Percentiles rank a stretch among this genome's conserved stretches.
These are phyloP conservation scores for Calonectria ilicicola DNA, from an alignment of 2,329 filamentous ascomycete genomes.

Conservation along the genomic window DNA sequence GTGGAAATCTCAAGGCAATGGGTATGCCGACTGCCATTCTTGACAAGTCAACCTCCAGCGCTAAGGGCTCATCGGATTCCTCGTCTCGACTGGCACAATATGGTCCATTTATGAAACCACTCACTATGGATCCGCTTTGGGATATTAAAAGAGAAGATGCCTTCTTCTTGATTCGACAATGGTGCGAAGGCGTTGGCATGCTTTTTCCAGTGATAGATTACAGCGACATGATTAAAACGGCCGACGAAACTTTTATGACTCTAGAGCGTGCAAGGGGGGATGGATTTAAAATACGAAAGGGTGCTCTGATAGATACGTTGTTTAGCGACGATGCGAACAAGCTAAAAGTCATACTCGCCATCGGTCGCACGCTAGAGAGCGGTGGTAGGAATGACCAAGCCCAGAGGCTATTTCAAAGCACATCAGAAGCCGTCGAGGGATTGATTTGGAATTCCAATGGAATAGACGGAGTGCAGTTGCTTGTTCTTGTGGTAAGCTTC, in stretches of 20 bases:
- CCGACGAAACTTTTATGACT: neutral
- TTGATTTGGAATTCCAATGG: conserved; percentile 8
- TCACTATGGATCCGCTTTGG: conserved; percentile 12
- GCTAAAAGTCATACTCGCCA: conserved; percentile 12
- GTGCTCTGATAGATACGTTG: neutral
- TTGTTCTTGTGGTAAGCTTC: conserved; percentile 4
- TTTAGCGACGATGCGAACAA: conserved; percentile 20
- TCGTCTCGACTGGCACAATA: conserved; percentile 1
- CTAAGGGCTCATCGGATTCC: neutral
- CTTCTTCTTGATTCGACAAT: neutral
- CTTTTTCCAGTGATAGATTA: conserved; percentile 3
- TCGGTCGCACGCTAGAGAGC: conserved; percentile 1
- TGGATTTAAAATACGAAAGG: neutral
- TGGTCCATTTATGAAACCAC: conserved; percentile 11
- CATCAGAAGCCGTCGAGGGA: conserved; percentile 2
- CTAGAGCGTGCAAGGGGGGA: neutral
- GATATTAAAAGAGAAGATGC: conserved; percentile 13
- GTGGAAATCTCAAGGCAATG: conserved; percentile 22
- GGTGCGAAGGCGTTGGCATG: conserved; percentile 5
- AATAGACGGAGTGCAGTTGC: neutral
- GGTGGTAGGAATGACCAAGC: conserved; percentile 9
- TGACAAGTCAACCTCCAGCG: neutral
- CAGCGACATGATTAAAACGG: neutral
- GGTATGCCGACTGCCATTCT: conserved; percentile 18
- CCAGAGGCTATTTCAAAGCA: conserved; percentile 13